phyloP scores from a whole-genome alignment of 2,329 filamentous ascomycete species.

The Colletotrichum siamense region DNA sequence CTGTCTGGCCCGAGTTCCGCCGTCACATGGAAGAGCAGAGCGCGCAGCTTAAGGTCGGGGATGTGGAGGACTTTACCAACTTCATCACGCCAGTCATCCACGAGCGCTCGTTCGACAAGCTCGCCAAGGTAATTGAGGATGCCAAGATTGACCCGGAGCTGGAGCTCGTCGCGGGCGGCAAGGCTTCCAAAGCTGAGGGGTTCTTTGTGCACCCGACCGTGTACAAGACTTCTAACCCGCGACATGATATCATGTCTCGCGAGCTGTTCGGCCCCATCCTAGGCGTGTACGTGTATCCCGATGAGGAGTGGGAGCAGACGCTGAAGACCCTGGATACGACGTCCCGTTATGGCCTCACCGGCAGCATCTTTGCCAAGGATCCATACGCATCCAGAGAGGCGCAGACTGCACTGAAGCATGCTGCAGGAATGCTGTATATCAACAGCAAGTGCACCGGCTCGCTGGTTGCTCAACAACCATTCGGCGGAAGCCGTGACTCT shows the following conservation, averaged over 20 bases:
- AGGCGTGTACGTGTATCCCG: conserved; percentile 72
- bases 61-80: conserved; percentile 72
- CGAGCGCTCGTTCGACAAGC: conserved; percentile 79
- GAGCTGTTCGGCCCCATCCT: conserved; percentile 87
- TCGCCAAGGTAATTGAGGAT: conserved; percentile 76
- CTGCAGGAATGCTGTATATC: not conserved
- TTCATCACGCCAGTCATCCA: conserved; percentile 92
- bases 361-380: conserved; percentile 76
- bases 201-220: conserved; percentile 87
- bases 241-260: conserved; percentile 75
- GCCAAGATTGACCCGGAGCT: conserved; percentile 78
- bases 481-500: not conserved
- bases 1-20: conserved; percentile 76
- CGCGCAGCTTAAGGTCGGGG: conserved; percentile 72
- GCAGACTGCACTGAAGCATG: not conserved
- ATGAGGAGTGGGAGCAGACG: not conserved
- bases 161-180: conserved; percentile 76
- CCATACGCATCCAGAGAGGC: conserved; percentile 37
- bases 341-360: conserved; percentile 77
- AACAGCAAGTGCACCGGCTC: not conserved
- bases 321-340: conserved; percentile 62
- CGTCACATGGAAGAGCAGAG: conserved; percentile 71
- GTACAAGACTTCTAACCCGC: conserved; percentile 75
- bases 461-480: not conserved
- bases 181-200: conserved; percentile 77